Base-by-base conservation (phyloP, 768 basidiomycete species). In the Tylopilus sp. region DNA sequence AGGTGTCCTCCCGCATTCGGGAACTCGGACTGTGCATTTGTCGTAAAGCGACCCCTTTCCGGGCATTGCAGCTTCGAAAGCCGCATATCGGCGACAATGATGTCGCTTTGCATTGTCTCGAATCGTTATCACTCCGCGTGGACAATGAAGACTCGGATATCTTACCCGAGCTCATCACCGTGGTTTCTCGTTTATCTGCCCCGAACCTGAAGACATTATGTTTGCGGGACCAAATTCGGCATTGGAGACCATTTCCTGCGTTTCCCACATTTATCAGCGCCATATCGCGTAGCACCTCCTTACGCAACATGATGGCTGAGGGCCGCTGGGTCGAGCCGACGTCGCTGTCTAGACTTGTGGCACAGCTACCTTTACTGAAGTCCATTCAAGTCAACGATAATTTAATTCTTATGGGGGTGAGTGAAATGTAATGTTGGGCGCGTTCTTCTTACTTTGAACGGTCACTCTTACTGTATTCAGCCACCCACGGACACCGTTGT, bases 141-240 rank as follows among this genome's bases (percentile, higher is more conserved):
- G 75, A 79, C 57, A 74, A 76, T 22, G 68, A 67, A 25, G 82
- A 85, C 55, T 79, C 83, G 41, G 80, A 85, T 59, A 80, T 86
- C 40, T 83, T 84, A 35, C 76, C 76, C 44, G 85, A 86, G 59
- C 72, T 87, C 25, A 64, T 75, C 18, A 71, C 73, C 44, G 69
- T 85, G 54, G 67, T 81, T 48, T 75, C 77, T 38, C 76, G 77
- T 52, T 57, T 85, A 18, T 72, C 68, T 17, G 68, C 75, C 7
- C 83, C 81, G 21, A 65, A 67, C 28, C 73, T 85, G 28, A 69
- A 63, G 50, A 72, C 70, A 25, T 69, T 88, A 40, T 68, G 67
- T 40, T 71, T 87, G 39, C 57, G 75, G 53, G 79, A 84, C 59
- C 23, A 40, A 20, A 53, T 25, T 33, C 18, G 23, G 11, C 23